Evolutionary conservation across 345 rosid species (phyloP), one percentile per base, ranked within the genome.

Genomic region (Psidium guajava): DNA sequence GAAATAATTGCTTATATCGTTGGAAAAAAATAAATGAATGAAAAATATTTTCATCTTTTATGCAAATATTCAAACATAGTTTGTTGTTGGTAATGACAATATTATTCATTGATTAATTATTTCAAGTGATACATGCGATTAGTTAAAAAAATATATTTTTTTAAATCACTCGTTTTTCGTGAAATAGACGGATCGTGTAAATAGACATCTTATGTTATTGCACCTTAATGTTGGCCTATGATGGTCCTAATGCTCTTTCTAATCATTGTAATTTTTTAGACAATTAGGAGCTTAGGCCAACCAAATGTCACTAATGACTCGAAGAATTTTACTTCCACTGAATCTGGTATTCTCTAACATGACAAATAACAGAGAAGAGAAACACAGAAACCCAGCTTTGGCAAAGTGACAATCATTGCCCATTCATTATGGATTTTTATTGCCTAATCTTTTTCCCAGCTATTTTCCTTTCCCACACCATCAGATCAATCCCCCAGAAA

Each of bases 151-250:
- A 49, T 1, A 49, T 9, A 47, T 47, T 6, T 47, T 47, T 47
- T 47, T 8, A 47, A 47, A 47, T 47, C 10, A 7, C 1, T 8
- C 9, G 10, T 47, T 47, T 47, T 47, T 47, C 49, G 10, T 8
- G 49, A 47, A 47, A 47, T 1, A 47, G 49, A 47, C 49, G 10
- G 10, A 47, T 47, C 9, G 10, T 0, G 0, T 0, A 61, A 61
- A 32, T 32, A 7, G 74, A 28, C 74, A 61, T 28, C 74, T 61
- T 7, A 32, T 15, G 42, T 2, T 54, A 18, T 52, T 10, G 11
- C 77, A 2, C 75, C 75, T 64, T 10, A 64, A 32, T 7, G 75
- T 22, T 8, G 75, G 42, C 42, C 75, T 61, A 3, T 64, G 75
- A 64, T 64, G 42, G 75, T 28, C 75, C 36, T 18, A 40, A 32